A percentile compares a stretch with the other conserved stretches of the same genome.
phyloP scores from a whole-genome alignment of 2,329 filamentous ascomycete genomes.

The Cadophora sp. region DNA sequence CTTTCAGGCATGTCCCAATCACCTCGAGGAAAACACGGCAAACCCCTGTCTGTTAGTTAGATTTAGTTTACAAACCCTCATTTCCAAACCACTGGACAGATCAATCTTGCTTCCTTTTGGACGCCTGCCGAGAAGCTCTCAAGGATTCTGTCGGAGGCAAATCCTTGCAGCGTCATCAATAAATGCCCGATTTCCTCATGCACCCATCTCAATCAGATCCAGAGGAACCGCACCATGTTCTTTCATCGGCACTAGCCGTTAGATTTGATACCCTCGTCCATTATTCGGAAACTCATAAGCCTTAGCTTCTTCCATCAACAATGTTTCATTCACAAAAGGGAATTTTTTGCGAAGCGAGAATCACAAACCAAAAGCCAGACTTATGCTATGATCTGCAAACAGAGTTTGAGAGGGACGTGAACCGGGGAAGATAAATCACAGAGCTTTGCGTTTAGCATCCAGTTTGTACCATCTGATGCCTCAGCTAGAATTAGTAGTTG shows the following conservation, averaged over 20 bases:
- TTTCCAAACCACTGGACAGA: background rate
- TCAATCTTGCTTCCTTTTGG: background rate
- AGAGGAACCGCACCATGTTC: background rate
- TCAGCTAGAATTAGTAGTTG: background rate
- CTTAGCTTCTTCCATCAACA: background rate
- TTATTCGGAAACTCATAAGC: background rate
- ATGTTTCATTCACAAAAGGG: background rate
- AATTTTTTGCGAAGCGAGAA: constrained; percentile 15
- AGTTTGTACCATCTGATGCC: constrained; percentile 1
- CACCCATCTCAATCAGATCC: background rate
- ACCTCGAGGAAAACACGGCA: background rate
- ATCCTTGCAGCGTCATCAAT: background rate
- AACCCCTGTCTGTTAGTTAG: background rate
- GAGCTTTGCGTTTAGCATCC: background rate
- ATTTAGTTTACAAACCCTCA: background rate
- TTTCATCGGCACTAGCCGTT: background rate
- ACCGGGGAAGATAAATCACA: background rate
- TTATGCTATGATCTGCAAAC: constrained; percentile 7
- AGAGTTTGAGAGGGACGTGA: background rate
- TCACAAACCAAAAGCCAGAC: background rate
- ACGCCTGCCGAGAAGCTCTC: background rate
- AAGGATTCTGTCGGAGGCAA: background rate
- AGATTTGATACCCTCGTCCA: background rate
- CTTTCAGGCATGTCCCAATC: background rate
- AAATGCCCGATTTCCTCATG: background rate